These are phyloP conservation scores for Salix purpurea DNA, from an alignment of 345 rosid genomes.

Conservation along the genomic window DNA sequence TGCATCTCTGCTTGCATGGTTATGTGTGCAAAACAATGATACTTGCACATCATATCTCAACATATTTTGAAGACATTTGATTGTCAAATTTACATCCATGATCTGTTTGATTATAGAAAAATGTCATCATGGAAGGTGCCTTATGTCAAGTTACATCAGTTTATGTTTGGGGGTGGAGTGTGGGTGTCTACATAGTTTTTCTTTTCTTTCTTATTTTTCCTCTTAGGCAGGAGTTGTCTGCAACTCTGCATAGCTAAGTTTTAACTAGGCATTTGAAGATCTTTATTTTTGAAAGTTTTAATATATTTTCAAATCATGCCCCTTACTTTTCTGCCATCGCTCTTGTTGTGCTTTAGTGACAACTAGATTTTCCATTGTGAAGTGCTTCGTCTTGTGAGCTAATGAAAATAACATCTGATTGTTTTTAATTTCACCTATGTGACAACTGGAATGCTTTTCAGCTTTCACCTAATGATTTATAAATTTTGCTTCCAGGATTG, in stretches of 20 bases:
- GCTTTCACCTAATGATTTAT: background rate
- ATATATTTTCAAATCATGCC: too few relatives aligned
- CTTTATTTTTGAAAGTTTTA: background rate
- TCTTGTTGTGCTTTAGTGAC: background rate
- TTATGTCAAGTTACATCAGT: background rate
- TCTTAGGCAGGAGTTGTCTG: background rate
- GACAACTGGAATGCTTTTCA: background rate
- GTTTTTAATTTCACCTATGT: background rate
- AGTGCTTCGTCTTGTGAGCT: background rate
- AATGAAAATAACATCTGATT: background rate
- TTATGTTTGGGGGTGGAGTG: background rate
- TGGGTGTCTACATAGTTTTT: background rate
- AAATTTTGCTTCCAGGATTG: conserved; percentile 39
- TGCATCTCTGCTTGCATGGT: background rate
- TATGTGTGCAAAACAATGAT: background rate
- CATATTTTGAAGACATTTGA: background rate
- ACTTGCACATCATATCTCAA: background rate
- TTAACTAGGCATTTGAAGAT: background rate
- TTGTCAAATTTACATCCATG: background rate
- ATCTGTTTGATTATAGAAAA: background rate
- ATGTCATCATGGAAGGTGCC: background rate
- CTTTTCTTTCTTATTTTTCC: background rate
- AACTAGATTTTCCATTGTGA: background rate
- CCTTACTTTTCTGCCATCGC: background rate
- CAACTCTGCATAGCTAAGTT: background rate